phyloP scores from a whole-genome alignment of 2,329 filamentous ascomycete genomes.

The Hymenoscyphus fraxineus region DNA sequence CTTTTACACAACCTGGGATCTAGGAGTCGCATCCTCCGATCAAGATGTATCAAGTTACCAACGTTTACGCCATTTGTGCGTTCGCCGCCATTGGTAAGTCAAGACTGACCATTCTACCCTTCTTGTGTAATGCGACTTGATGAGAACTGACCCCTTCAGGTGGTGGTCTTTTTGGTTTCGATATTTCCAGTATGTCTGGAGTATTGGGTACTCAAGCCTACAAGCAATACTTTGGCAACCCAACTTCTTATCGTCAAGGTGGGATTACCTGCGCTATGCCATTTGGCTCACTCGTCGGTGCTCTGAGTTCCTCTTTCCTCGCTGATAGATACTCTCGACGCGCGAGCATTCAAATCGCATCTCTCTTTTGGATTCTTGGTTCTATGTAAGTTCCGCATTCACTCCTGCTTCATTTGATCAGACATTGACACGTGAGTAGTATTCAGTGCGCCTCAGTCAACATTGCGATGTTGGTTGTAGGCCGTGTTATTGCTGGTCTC shows the following conservation, averaged over 20 bases:
- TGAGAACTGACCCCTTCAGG: conserved; percentile 41
- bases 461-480: conserved; percentile 67
- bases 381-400: conserved; percentile 33
- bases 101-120: neutral
- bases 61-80: conserved; percentile 57
- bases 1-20: neutral
- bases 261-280: conserved; percentile 73
- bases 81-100: conserved; percentile 58
- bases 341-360: conserved; percentile 45
- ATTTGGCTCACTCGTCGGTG: conserved; percentile 64
- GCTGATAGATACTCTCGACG: conserved; percentile 50
- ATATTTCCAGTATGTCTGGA: conserved; percentile 71
- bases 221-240: conserved; percentile 67
- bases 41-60: conserved; percentile 38
- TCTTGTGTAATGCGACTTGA: neutral
- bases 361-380: conserved; percentile 46
- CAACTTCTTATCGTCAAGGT: conserved; percentile 56
- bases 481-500: conserved; percentile 67
- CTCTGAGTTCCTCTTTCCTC: conserved; percentile 52
- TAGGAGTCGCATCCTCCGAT: conserved; percentile 6
- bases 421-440: conserved; percentile 33
- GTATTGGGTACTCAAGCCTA: conserved; percentile 66
- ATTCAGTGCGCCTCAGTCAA: conserved; percentile 59
- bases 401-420: neutral
- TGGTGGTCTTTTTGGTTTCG: conserved; percentile 72